A percentile compares a stretch with the other conserved stretches of the same genome.
Evolutionary conservation across 768 basidiomycete genomes (phyloP).

Genomic region (Trametes maxima): DNA sequence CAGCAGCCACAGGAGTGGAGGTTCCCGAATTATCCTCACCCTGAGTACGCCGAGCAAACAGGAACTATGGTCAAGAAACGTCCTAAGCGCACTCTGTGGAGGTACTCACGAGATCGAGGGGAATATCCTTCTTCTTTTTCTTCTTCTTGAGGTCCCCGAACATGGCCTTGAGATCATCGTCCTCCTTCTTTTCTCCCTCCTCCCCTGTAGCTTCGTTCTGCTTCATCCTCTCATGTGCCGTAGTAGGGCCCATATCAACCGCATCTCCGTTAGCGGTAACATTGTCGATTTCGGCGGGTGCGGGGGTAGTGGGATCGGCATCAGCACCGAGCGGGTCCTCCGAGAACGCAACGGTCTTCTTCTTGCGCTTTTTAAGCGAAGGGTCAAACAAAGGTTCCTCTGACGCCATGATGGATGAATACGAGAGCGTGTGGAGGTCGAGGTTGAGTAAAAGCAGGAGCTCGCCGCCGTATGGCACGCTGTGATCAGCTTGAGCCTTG

Average conservation of each 20-base stretch:
- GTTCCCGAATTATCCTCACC: conserved; percentile 63
- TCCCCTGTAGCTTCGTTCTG: conserved; percentile 39
- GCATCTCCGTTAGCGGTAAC: conserved; percentile 70
- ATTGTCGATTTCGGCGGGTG: conserved; percentile 71
- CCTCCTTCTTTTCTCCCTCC: conserved; percentile 53
- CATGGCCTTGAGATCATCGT: conserved; percentile 80
- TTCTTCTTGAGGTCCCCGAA: conserved; percentile 91
- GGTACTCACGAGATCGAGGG: conserved; percentile 70
- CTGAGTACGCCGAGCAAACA: not conserved
- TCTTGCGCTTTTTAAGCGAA: conserved; percentile 80
- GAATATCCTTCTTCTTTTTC: conserved; percentile 90
- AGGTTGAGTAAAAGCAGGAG: conserved; percentile 27
- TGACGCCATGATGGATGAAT: conserved; percentile 48
- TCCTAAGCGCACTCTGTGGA: not conserved
- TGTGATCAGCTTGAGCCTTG: conserved; percentile 21
- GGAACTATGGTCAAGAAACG: not conserved
- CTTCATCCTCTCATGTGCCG: conserved; percentile 77
- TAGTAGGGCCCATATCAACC: conserved; percentile 76
- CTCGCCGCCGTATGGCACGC: not conserved
- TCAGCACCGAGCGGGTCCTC: conserved; percentile 84
- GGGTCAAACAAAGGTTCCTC: conserved; percentile 84
- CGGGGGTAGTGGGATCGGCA: conserved; percentile 76
- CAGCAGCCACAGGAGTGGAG: conserved; percentile 52
- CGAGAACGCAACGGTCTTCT: conserved; percentile 82
- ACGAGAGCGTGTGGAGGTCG: conserved; percentile 26